Evolutionary conservation across 768 basidiomycete species (phyloP).

Genomic region (Boletus rubescentipes): DNA sequence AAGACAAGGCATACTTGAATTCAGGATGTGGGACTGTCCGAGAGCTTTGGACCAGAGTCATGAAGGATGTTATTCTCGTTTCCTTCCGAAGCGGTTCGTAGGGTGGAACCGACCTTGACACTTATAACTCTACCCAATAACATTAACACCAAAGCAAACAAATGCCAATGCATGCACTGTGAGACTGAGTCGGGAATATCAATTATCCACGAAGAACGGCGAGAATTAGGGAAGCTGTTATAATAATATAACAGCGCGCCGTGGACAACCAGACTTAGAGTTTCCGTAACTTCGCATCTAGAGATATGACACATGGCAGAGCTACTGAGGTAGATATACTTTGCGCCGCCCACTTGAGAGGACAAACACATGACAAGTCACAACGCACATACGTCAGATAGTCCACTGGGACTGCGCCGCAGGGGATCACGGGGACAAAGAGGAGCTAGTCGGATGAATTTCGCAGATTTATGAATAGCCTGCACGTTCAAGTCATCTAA

Average conservation of each 20-base stretch:
- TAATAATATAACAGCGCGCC: not conserved
- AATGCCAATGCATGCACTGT: not conserved
- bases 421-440: not conserved
- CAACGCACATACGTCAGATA: not conserved
- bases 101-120: not conserved
- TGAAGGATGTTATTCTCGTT: not conserved
- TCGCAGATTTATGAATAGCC: not conserved
- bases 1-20: not conserved
- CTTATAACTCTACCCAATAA: no score
- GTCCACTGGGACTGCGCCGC: not conserved
- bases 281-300: not conserved
- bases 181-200: not conserved
- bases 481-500: not conserved
- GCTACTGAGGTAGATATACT: not conserved
- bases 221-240: not conserved
- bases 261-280: no score
- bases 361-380: slow-evolving; percentile 5
- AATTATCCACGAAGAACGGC: not conserved
- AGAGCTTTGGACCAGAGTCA: not conserved
- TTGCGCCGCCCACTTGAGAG: slow-evolving; percentile 8
- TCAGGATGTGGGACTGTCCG: not conserved
- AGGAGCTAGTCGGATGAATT: not conserved
- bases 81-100: not conserved
- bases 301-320: not conserved
- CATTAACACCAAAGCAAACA: not conserved